These are phyloP conservation scores for Lactifluus piperatus DNA, from an alignment of 768 basidiomycete genomes.

Conservation along the genomic window DNA sequence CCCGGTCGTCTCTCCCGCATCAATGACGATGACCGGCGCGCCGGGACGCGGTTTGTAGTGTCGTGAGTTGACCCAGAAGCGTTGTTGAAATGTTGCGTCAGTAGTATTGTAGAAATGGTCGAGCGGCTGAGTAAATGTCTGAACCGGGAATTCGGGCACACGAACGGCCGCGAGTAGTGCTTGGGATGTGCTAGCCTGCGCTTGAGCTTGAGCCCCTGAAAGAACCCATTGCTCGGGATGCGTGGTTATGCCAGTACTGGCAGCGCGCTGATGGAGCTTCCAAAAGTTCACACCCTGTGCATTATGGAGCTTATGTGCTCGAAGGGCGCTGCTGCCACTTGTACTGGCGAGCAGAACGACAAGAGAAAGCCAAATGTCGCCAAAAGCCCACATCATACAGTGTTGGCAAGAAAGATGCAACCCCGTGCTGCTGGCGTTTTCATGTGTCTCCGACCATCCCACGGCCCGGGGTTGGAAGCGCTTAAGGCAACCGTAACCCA, in stretches of 20 bases:
- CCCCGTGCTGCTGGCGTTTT: too few relatives aligned
- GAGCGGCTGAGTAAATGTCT: constrained; percentile 77
- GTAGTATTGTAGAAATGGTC: constrained; percentile 62
- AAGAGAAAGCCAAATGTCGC: not conserved
- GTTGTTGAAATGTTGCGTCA: constrained; percentile 65
- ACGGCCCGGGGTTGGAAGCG: too few relatives aligned
- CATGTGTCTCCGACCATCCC: too few relatives aligned
- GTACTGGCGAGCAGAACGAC: not conserved
- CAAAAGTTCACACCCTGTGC: constrained; percentile 61
- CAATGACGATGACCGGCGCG: constrained; percentile 83
- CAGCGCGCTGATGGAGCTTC: constrained; percentile 31
- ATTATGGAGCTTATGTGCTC: constrained; percentile 24
- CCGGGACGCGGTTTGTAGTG: constrained; percentile 64
- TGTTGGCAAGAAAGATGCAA: not conserved
- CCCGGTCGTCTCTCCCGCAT: constrained; percentile 90
- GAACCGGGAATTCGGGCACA: constrained; percentile 35
- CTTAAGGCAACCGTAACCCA: too few relatives aligned
- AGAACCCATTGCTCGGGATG: constrained; percentile 3
- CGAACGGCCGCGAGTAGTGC: not conserved
- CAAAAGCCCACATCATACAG: not conserved
- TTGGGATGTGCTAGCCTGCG: not conserved
- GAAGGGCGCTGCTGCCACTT: not conserved
- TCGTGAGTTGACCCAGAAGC: constrained; percentile 87
- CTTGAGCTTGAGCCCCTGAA: not conserved
- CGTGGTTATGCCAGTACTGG: not conserved